A percentile compares a stretch with the other conserved stretches of the same genome.
phyloP scores from a whole-genome alignment of 2,329 filamentous ascomycete genomes.

The Alternaria ethzedia region DNA sequence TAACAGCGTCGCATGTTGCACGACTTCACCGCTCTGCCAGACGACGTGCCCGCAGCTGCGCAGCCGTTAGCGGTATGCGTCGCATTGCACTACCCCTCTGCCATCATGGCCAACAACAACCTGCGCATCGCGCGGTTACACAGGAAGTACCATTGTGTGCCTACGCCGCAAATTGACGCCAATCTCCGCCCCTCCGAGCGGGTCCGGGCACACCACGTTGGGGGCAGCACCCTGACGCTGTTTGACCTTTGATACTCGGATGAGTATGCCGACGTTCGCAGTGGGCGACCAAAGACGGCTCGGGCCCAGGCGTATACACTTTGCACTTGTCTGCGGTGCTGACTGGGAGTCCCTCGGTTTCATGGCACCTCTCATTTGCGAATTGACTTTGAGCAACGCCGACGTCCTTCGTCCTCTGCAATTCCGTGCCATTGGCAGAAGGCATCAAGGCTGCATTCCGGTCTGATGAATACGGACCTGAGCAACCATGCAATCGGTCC shows the following conservation, averaged over 20 bases:
- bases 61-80: slow-evolving; percentile 4
- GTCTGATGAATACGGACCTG: slow-evolving; percentile 1
- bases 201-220: slow-evolving; percentile 10
- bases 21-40: slow-evolving; percentile 19
- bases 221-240: slow-evolving; percentile 9
- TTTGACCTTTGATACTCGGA: slow-evolving; percentile 8
- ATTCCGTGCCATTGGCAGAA: slow-evolving; percentile 8
- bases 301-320: background rate
- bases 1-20: slow-evolving; percentile 5
- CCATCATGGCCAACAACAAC: background rate
- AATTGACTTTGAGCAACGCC: slow-evolving; percentile 7
- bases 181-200: slow-evolving; percentile 4
- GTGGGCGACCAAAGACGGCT: background rate
- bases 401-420: slow-evolving; percentile 1
- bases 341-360: background rate
- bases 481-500: slow-evolving; percentile 1
- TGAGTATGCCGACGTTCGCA: slow-evolving; percentile 9
- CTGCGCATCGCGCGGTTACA: slow-evolving; percentile 20
- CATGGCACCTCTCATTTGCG: background rate
- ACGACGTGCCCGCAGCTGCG: background rate
- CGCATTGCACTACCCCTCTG: slow-evolving; percentile 1
- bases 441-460: background rate
- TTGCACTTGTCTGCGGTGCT: background rate
- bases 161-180: slow-evolving; percentile 4
- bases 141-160: background rate